Conservation (phyloP, 139 green algal species). For the Zygnema circumcarinatum region DNA sequence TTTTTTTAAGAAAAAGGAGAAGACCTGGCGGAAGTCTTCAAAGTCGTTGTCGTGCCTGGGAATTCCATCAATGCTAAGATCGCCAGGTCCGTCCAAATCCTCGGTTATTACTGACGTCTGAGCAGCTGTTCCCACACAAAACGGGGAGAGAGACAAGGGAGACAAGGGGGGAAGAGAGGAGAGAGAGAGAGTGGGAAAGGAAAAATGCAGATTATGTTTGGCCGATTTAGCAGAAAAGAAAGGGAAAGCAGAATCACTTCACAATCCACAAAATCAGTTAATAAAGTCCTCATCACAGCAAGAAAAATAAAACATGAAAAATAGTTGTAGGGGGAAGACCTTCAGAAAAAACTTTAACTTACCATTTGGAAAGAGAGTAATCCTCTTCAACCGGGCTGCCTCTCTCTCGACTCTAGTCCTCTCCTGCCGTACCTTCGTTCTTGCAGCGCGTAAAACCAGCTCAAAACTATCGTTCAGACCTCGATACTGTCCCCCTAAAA, state of each 20-base stretch:
- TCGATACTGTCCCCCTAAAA: not conserved
- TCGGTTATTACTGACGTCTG: not conserved
- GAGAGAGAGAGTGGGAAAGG: too few relatives aligned
- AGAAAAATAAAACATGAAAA: too few relatives aligned
- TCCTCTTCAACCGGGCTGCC: not conserved
- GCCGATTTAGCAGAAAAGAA: too few relatives aligned
- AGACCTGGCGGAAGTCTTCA: too few relatives aligned
- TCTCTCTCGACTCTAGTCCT: not conserved
- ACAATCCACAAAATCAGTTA: too few relatives aligned
- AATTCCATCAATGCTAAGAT: conserved; percentile 30
- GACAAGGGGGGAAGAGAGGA: too few relatives aligned
- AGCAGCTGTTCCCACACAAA: not conserved
- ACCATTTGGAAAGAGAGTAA: conserved; percentile 15
- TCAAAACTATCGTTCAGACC: not conserved
- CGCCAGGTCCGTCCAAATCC: conserved; percentile 38
- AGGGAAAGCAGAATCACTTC: too few relatives aligned
- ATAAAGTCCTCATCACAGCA: too few relatives aligned
- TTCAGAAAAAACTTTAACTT: not conserved
- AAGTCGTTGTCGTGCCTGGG: conserved; percentile 72
- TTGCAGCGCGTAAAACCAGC: not conserved
- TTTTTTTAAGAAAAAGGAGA: too few relatives aligned
- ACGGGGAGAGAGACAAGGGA: too few relatives aligned
- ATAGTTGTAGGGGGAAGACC: too few relatives aligned
- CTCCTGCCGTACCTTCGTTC: not conserved
- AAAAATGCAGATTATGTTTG: too few relatives aligned